Percentiles rank a stretch among this genome's conserved stretches.
Conservation (phyloP, 805 yeast genomes). For the Wickerhamiella siamensis region DNA sequence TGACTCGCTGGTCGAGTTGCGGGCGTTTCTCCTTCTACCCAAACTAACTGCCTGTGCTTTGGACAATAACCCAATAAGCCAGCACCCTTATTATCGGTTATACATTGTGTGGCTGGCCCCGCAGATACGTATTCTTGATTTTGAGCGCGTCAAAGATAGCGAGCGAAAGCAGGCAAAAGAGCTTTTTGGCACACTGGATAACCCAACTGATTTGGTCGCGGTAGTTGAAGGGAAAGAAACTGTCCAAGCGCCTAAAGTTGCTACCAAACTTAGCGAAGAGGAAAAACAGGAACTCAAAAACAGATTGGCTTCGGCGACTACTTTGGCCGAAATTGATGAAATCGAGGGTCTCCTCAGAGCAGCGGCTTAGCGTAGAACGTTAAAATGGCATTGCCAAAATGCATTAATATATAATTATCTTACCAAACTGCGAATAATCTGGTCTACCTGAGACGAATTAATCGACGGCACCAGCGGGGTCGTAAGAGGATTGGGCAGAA, state of each 20-base stretch:
- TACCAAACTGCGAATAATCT: neutral
- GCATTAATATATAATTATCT: constrained; percentile 3
- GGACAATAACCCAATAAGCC: constrained; percentile 43
- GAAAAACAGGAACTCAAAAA: constrained; percentile 39
- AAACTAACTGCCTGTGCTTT: constrained; percentile 37
- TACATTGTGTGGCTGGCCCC: constrained; percentile 53
- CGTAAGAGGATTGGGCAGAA: too few relatives aligned
- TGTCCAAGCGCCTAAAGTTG: constrained; percentile 25
- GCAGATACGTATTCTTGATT: constrained; percentile 49
- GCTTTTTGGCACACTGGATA: constrained; percentile 28
- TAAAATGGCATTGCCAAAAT: too few relatives aligned
- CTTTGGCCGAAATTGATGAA: constrained; percentile 58
- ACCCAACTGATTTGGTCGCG: constrained; percentile 25
- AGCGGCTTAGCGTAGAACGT: too few relatives aligned
- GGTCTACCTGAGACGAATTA: neutral
- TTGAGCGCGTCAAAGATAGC: constrained; percentile 38
- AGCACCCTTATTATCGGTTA: constrained; percentile 39
- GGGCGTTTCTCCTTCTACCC: constrained; percentile 28
- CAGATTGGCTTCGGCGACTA: constrained; percentile 46
- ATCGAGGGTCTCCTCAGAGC: constrained; percentile 42
- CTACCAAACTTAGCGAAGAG: constrained; percentile 37
- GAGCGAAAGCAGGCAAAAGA: constrained; percentile 38
- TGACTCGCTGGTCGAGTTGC: constrained; percentile 31
- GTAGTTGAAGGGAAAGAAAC: constrained; percentile 17
- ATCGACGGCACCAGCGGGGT: too few relatives aligned